Evolutionary conservation across 176 grass and related monocot genomes (phyloP).

Genomic region (Zea mays): Zm-B73-REFERENCE-NAM-5.0 NC_050101.1:51076501-51077000

Average conservation of each 20-base stretch:
- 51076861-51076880: slow-evolving; percentile 89
- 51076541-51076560: slow-evolving; percentile 73
- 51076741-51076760: background rate
- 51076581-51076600: slow-evolving; percentile 91
- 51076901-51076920: slow-evolving; percentile 77
- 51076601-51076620: slow-evolving; percentile 88
- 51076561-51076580: slow-evolving; percentile 85
- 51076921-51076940: slow-evolving; percentile 76
- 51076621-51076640: slow-evolving; percentile 81
- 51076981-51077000: background rate
- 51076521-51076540: slow-evolving; percentile 28
- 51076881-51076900: slow-evolving; percentile 84
- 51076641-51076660: slow-evolving; percentile 97
- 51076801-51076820: slow-evolving; percentile 33
- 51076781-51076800: slow-evolving; percentile 14
- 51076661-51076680: slow-evolving; percentile 91
- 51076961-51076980: background rate
- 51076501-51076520: background rate
- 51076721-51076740: background rate
- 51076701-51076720: background rate
- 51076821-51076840: slow-evolving; percentile 96
- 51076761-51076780: slow-evolving; percentile 14
- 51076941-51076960: slow-evolving; percentile 38
- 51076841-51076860: slow-evolving; percentile 87
- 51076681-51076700: slow-evolving; percentile 69